Percentiles rank a stretch among this genome's conserved stretches.
Evolutionary conservation across 2,329 filamentous ascomycete species (phyloP).

Genomic region (Pseudopyrenochaeta lycopersici): DNA sequence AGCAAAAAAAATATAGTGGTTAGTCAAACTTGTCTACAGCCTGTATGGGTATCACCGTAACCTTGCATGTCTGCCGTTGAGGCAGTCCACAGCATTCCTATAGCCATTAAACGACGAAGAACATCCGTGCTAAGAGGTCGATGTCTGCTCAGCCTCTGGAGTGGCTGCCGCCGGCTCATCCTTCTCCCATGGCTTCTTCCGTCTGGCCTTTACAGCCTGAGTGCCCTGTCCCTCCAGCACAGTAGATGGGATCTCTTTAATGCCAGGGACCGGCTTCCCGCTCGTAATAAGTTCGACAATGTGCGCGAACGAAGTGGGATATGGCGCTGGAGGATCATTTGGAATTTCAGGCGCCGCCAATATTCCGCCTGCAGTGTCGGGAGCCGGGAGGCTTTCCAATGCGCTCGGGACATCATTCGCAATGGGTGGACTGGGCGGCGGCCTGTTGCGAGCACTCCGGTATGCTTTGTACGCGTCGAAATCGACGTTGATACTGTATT

Average conservation of each 20-base stretch:
- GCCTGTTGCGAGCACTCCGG: constrained; percentile 52
- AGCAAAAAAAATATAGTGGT: too few relatives aligned
- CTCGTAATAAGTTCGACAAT: constrained; percentile 86
- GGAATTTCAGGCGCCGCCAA: constrained; percentile 32
- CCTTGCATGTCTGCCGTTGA: too few relatives aligned
- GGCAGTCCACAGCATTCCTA: too few relatives aligned
- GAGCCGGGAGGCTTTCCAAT: constrained; percentile 12
- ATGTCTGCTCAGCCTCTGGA: not conserved
- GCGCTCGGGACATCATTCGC: constrained; percentile 25
- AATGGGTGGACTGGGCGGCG: constrained; percentile 24
- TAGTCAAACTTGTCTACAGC: too few relatives aligned
- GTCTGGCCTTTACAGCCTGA: constrained; percentile 59
- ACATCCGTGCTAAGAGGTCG: not conserved
- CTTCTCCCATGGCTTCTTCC: constrained; percentile 84
- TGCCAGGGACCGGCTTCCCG: constrained; percentile 84
- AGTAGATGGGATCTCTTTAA: constrained; percentile 84
- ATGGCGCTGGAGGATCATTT: constrained; percentile 65
- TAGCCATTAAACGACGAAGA: too few relatives aligned
- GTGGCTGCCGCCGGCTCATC: constrained; percentile 42
- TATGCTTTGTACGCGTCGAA: constrained; percentile 74
- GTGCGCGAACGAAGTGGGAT: constrained; percentile 83
- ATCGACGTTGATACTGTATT: constrained; percentile 64
- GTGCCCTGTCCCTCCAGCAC: constrained; percentile 75
- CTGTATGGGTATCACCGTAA: too few relatives aligned
- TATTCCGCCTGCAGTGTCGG: constrained; percentile 28